Percentiles rank a stretch among this genome's conserved stretches.
These are phyloP conservation scores for Citrullus mucosospermus DNA, from an alignment of 306 rosid genomes.

Conservation along the genomic window DNA sequence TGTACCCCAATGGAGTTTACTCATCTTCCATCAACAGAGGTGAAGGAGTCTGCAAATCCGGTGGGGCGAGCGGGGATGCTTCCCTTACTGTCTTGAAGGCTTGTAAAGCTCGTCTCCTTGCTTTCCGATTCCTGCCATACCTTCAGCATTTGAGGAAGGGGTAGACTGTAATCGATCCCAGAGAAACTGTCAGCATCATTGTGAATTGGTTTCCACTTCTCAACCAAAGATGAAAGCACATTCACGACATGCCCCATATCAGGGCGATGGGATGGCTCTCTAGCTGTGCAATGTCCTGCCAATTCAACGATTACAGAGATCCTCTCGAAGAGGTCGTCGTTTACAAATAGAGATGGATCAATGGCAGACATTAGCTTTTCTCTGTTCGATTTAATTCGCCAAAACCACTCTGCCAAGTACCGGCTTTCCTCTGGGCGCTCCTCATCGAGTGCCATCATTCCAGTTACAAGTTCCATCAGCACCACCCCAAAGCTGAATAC, in stretches of 20 bases:
- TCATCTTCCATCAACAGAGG: slow-evolving; percentile 58
- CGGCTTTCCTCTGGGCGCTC: slow-evolving; percentile 69
- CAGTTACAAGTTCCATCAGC: slow-evolving; percentile 67
- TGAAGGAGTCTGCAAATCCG: slow-evolving; percentile 68
- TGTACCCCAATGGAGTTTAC: background rate
- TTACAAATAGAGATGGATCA: slow-evolving; percentile 39
- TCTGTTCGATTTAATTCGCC: slow-evolving; percentile 48
- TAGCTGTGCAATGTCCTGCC: slow-evolving; percentile 77
- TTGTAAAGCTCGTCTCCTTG: slow-evolving; percentile 22
- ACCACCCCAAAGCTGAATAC: slow-evolving; percentile 80
- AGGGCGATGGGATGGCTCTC: slow-evolving; percentile 69
- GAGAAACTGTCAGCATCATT: slow-evolving; percentile 29
- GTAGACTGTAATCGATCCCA: slow-evolving; percentile 37
- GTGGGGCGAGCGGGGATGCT: slow-evolving; percentile 54
- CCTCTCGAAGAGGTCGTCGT: slow-evolving; percentile 21
- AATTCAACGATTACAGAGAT: slow-evolving; percentile 43
- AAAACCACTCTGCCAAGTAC: slow-evolving; percentile 70
- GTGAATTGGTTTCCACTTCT: slow-evolving; percentile 57
- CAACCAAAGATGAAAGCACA: slow-evolving; percentile 38
- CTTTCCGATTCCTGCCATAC: slow-evolving; percentile 63
- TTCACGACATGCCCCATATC: slow-evolving; percentile 76
- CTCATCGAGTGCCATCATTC: slow-evolving; percentile 66
- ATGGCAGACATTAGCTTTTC: slow-evolving; percentile 50
- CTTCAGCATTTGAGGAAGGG: slow-evolving; percentile 59
- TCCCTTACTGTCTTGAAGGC: slow-evolving; percentile 42